phyloP scores from a whole-genome alignment of 1,284 basidiomycete genomes.

The Heliocybe sulcata region DNA sequence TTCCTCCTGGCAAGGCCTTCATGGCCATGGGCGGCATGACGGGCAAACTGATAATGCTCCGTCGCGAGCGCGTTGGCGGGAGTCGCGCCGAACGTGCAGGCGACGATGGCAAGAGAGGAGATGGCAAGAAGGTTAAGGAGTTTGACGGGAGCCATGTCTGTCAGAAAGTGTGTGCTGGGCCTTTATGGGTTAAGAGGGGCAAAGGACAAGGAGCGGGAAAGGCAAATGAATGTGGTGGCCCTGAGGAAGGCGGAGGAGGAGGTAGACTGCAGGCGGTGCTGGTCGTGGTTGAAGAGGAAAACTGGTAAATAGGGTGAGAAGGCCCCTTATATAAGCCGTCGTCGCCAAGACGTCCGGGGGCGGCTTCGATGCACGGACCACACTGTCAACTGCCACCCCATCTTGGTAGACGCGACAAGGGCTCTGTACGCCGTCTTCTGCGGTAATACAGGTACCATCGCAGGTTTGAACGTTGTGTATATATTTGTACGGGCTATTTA shows the following conservation, averaged over 20 bases:
- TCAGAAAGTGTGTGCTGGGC: constrained; percentile 6
- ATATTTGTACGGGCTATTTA: too few species aligned
- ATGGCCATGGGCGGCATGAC: constrained; percentile 31
- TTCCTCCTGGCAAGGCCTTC: constrained; percentile 41
- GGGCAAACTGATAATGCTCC: constrained; percentile 28
- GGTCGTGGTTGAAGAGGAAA: constrained; percentile 12
- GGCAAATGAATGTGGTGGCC: constrained; percentile 26
- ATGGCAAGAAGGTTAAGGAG: constrained; percentile 51
- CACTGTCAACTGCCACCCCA: not conserved
- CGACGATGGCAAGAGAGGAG: constrained; percentile 48
- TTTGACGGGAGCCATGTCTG: constrained; percentile 43
- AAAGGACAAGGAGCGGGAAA: constrained; percentile 15
- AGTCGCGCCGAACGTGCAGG: constrained; percentile 36
- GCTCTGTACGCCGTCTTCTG: constrained; percentile 2
- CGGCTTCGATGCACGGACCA: constrained; percentile 1
- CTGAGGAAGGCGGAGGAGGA: constrained; percentile 14
- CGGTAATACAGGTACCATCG: not conserved
- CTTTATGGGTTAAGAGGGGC: constrained; percentile 1
- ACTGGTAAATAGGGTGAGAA: constrained; percentile 7
- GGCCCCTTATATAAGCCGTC: constrained; percentile 14
- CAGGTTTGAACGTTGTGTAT: not conserved
- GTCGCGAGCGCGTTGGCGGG: constrained; percentile 46
- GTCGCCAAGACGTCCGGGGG: not conserved
- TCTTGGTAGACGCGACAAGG: not conserved
- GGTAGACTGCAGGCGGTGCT: constrained; percentile 8